Conservation (phyloP, 2,329 filamentous ascomycete genomes). For the Epichloe festucae region DNA sequence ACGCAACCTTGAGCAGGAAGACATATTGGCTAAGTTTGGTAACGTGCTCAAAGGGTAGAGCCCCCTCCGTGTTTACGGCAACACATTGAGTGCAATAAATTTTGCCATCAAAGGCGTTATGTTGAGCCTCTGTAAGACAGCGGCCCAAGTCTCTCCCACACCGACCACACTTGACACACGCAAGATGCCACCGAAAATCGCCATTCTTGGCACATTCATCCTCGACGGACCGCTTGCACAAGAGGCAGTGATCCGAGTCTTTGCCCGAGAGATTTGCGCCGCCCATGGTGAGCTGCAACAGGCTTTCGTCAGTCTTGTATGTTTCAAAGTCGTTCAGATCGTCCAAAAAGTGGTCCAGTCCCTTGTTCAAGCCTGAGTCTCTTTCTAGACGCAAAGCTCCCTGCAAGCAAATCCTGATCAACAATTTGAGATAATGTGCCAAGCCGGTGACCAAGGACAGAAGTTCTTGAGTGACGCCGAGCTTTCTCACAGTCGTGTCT, state of each 20-base stretch:
- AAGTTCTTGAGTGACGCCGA: constrained; percentile 95
- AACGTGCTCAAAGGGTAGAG: constrained; percentile 53
- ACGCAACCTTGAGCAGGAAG: constrained; percentile 79
- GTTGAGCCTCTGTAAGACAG: constrained; percentile 55
- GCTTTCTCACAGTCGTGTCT: constrained; percentile 75
- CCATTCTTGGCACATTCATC: constrained; percentile 75
- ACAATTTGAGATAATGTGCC: constrained; percentile 91
- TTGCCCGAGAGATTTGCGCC: constrained; percentile 57
- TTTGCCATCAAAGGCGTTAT: constrained; percentile 53
- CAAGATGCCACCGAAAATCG: constrained; percentile 70
- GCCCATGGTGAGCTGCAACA: constrained; percentile 51
- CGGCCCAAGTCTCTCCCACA: constrained; percentile 53
- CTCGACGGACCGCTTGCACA: constrained; percentile 79
- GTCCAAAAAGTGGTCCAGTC: constrained; percentile 70
- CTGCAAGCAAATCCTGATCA: constrained; percentile 93
- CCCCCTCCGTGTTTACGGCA: constrained; percentile 38
- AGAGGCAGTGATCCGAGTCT: constrained; percentile 71
- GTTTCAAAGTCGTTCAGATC: constrained; percentile 75
- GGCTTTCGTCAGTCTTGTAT: constrained; percentile 57
- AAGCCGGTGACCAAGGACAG: constrained; percentile 92
- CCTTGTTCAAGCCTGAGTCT: constrained; percentile 60
- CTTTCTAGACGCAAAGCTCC: constrained; percentile 84
- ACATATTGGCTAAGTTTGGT: constrained; percentile 89
- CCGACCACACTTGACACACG: constrained; percentile 65
- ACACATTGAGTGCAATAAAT: constrained; percentile 62